phyloP scores from a whole-genome alignment of 805 yeast species.

The Lipomyces mesembrius region DNA sequence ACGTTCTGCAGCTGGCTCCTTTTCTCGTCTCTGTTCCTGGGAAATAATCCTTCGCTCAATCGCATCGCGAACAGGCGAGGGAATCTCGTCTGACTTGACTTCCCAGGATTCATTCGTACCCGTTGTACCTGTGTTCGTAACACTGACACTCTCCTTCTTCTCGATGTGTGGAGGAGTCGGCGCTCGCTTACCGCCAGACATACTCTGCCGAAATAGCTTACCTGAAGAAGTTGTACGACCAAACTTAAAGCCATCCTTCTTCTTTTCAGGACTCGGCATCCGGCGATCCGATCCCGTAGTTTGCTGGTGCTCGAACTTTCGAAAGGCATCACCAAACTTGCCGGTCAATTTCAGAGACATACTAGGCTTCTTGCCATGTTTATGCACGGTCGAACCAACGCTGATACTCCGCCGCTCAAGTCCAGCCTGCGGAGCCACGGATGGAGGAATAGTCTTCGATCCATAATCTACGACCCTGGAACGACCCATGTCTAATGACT shows the following conservation, averaged over 20 bases:
- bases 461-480: slow-evolving; percentile 21
- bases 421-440: slow-evolving; percentile 3
- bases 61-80: slow-evolving; percentile 13
- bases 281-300: not conserved
- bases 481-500: slow-evolving; percentile 34
- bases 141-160: not conserved
- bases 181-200: not conserved
- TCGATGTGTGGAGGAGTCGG: not conserved
- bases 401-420: slow-evolving; percentile 8
- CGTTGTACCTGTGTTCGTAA: not conserved
- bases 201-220: slow-evolving; percentile 16
- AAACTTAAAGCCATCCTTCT: slow-evolving; percentile 15
- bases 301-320: slow-evolving; percentile 27
- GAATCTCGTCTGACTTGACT: slow-evolving; percentile 14
- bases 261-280: slow-evolving; percentile 29
- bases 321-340: slow-evolving; percentile 35
- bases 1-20: not conserved
- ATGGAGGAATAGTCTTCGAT: not conserved
- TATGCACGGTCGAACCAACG: slow-evolving; percentile 10
- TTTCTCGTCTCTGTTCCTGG: not conserved
- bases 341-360: slow-evolving; percentile 25
- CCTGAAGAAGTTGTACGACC: slow-evolving; percentile 20
- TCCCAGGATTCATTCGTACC: slow-evolving; percentile 19
- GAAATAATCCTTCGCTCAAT: not conserved
- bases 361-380: slow-evolving; percentile 31